Evolutionary conservation across 352 stramenopile genomes (phyloP), one percentile per base, ranked within the genome.

Genomic region (Nothophytophthora sp.): DNA sequence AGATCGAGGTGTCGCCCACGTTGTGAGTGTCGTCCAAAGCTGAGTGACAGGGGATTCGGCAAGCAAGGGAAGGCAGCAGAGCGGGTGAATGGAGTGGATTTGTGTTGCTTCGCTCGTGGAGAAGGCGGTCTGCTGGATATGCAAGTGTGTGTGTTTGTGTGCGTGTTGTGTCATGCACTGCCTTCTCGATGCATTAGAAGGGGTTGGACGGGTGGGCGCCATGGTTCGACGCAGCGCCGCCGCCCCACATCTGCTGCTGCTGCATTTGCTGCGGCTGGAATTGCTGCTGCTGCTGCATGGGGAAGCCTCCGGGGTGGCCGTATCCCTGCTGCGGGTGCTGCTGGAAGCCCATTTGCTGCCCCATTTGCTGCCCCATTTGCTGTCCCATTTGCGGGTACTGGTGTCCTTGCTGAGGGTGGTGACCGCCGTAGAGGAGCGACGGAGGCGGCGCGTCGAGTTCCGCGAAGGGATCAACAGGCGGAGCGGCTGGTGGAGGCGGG

Each of bases 1-100:
- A 90, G 52, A 60, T 90, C 16, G 75, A 82, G 48, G 73, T 90
- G n/a, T 39, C 55, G 4, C 66, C 76, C 15, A 81, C 63, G 38
- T 32, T 81, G 52, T 86, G 22, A 68, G 29, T 5, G 33, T n/a
- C n/a, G n/a, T n/a, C n/a, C n/a, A n/a, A n/a, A n/a, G n/a, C n/a
- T n/a, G n/a, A n/a, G n/a, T n/a, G n/a, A n/a, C n/a, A n/a, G n/a
- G n/a, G n/a, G n/a, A n/a, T n/a, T n/a, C n/a, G n/a, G n/a, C n/a
- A n/a, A n/a, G n/a, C n/a, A n/a, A n/a, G n/a, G n/a, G n/a, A n/a
- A n/a, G n/a, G n/a, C n/a, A n/a, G n/a, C n/a, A n/a, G n/a, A n/a
- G n/a, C n/a, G n/a, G n/a, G n/a, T n/a, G n/a, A n/a, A n/a, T n/a
- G n/a, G n/a, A n/a, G n/a, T n/a, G n/a, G n/a, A n/a, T n/a, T n/a